Percentiles rank a stretch among this genome's conserved stretches.
Evolutionary conservation across 495 filamentous ascomycete species (phyloP).

Genomic region (Neurospora sp.): DNA sequence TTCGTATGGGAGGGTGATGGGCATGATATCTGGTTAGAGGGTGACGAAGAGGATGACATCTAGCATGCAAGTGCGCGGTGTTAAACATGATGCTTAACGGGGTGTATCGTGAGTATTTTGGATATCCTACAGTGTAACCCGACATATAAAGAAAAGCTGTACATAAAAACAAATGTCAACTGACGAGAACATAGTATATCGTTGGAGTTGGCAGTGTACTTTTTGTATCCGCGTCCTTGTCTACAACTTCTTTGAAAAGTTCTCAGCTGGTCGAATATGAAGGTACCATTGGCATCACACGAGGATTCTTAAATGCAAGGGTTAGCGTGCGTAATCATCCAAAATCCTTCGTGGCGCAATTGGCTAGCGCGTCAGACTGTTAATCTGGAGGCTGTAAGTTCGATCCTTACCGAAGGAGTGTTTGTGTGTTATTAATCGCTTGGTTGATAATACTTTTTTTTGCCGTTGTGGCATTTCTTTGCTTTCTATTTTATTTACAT

Average conservation of each 20-base stretch:
- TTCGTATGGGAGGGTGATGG: conserved; percentile 66
- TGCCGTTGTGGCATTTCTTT: not conserved
- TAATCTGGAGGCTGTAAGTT: not conserved
- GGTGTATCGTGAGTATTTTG: not conserved
- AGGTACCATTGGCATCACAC: not conserved
- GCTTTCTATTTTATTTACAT: not conserved
- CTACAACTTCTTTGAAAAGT: not conserved
- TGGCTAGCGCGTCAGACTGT: not conserved
- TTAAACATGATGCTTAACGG: not conserved
- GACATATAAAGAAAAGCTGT: not conserved
- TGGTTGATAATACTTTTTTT: not conserved
- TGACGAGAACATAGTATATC: not conserved
- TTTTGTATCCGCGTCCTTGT: not conserved
- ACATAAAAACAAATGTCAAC: not conserved
- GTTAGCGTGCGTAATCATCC: not conserved
- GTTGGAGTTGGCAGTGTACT: not conserved
- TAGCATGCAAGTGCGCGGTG: not conserved
- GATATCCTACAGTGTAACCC: not conserved
- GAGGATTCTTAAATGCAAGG: not conserved
- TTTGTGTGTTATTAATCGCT: not conserved
- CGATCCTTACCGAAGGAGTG: not conserved
- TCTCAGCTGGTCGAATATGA: not conserved
- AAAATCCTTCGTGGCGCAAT: not conserved
- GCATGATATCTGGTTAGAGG: conserved; percentile 59
- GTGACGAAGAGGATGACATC: conserved; percentile 46